Evolutionary conservation across 2,329 filamentous ascomycete genomes (phyloP).

Genomic region (Aplosporella prunicola): DNA sequence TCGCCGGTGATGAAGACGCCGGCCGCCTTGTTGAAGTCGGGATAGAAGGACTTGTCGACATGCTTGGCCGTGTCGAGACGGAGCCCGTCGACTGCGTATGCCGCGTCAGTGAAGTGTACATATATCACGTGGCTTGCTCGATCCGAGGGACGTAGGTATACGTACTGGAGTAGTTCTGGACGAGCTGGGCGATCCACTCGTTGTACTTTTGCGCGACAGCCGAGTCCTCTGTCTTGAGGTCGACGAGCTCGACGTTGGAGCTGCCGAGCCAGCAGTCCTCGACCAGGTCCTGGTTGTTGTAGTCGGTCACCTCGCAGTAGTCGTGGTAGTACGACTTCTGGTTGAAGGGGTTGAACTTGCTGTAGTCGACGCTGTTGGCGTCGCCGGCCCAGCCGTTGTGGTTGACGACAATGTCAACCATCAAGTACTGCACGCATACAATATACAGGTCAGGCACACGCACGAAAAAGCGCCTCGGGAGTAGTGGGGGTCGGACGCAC

Average conservation of each 20-base stretch:
- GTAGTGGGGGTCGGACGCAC: too few relatives aligned
- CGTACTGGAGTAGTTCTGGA: constrained; percentile 27
- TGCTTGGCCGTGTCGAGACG: constrained; percentile 32
- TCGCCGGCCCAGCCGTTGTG: constrained; percentile 46
- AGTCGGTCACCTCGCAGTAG: constrained; percentile 48
- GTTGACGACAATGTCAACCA: constrained; percentile 52
- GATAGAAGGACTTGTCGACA: constrained; percentile 29
- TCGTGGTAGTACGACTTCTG: constrained; percentile 50
- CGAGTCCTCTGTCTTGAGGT: constrained; percentile 36
- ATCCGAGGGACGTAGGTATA: too few relatives aligned
- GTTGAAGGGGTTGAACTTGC: constrained; percentile 45
- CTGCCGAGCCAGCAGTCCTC: constrained; percentile 45
- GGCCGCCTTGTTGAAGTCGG: constrained; percentile 24
- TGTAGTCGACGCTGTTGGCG: constrained; percentile 44
- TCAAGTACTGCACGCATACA: constrained; percentile 38
- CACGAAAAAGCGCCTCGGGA: neutral
- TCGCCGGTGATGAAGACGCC: constrained; percentile 31
- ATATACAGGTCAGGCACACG: neutral
- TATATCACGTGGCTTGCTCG: too few relatives aligned
- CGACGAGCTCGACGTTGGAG: constrained; percentile 33
- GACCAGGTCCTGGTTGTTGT: constrained; percentile 39
- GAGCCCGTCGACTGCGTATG: constrained; percentile 27
- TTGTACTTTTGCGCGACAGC: constrained; percentile 3
- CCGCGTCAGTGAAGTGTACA: neutral
- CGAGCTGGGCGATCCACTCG: constrained; percentile 11